Evolutionary conservation across 2,329 filamentous ascomycete genomes (phyloP), one percentile per base, ranked within the genome.

Genomic region (Emydomyces testavorans): DNA sequence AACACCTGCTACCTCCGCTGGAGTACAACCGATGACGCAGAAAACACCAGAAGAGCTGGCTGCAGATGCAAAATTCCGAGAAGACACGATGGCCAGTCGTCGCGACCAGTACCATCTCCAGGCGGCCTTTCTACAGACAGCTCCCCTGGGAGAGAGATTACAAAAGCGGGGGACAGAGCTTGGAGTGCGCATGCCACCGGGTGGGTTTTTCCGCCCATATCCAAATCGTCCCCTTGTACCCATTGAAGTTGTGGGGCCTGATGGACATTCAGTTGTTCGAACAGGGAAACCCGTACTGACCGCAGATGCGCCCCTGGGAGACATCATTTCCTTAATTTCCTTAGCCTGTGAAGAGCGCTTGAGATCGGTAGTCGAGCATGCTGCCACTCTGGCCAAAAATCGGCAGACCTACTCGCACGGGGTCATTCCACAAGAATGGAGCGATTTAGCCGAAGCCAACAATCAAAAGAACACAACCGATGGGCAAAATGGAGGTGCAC

Each of bases 341-440:
- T 75, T 95, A 49, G 85, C 85, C 15, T 81, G 86, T 7, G 86
- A 90, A 60, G 83, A 93, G 56, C 77, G 87, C 23, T 57, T 95
- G 31, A 76, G 85, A 46, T 78, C 80, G 10, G 67, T 95, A 24
- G 61, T 95, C 2, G 83, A 89, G 59, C 88, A 94, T 57, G 80
- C 86, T 8, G 77, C 80, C 47, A 74, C 75, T 7, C 67, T 94
- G 38, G 78, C 86, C 2, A 74, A 75, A 50, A 83, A 78, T 50
- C 79, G 90, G 46, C 83, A 85, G 60, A 79, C 76, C 51, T 85
- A 83, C 16, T 85, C 88, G 1, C 83, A 94, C 62, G 90, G 89
- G 1, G 70, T 81, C 26, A 72, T 94, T 4, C 85, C 87, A 2
- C 71, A 77, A 7, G 85, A 89, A 47, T 92, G 88, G 79, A 66